These are phyloP conservation scores for Fusarium mexicanum DNA, from an alignment of 2,329 filamentous ascomycete genomes.

Conservation along the genomic window DNA sequence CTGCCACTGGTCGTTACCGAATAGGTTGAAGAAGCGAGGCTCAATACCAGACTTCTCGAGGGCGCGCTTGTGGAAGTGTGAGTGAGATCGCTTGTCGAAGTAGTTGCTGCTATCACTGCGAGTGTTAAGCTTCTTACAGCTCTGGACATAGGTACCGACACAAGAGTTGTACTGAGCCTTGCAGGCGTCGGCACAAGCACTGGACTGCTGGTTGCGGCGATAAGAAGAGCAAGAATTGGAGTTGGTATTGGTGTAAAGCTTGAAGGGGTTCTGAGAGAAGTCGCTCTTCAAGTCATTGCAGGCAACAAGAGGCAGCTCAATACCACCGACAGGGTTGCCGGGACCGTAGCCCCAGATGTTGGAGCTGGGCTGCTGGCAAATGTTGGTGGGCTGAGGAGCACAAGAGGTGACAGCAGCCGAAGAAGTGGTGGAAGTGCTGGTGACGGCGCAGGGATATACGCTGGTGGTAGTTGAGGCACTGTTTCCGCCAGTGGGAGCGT, in stretches of 20 bases:
- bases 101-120: slow-evolving; percentile 32
- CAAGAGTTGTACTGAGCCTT: slow-evolving; percentile 62
- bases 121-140: slow-evolving; percentile 52
- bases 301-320: slow-evolving; percentile 61
- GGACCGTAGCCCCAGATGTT: slow-evolving; percentile 74
- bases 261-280: slow-evolving; percentile 57
- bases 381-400: slow-evolving; percentile 59
- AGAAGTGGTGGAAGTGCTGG: slow-evolving; percentile 44
- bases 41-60: slow-evolving; percentile 39
- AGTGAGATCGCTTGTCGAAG: slow-evolving; percentile 32
- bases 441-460: slow-evolving; percentile 47
- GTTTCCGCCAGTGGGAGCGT: slow-evolving; percentile 51
- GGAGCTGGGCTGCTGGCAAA: slow-evolving; percentile 63
- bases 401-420: slow-evolving; percentile 49
- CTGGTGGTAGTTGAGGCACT: slow-evolving; percentile 49
- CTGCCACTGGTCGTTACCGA: slow-evolving; percentile 46
- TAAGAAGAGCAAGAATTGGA: slow-evolving; percentile 57
- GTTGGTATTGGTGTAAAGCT: slow-evolving; percentile 60
- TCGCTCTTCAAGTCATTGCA: slow-evolving; percentile 63
- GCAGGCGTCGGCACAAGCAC: slow-evolving; percentile 63
- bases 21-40: slow-evolving; percentile 42
- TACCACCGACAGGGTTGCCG: slow-evolving; percentile 64
- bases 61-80: slow-evolving; percentile 40
- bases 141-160: slow-evolving; percentile 58
- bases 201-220: slow-evolving; percentile 46